Evolutionary conservation across 305 asterid species (phyloP).

Genomic region (Fraxinus nigra): DNA sequence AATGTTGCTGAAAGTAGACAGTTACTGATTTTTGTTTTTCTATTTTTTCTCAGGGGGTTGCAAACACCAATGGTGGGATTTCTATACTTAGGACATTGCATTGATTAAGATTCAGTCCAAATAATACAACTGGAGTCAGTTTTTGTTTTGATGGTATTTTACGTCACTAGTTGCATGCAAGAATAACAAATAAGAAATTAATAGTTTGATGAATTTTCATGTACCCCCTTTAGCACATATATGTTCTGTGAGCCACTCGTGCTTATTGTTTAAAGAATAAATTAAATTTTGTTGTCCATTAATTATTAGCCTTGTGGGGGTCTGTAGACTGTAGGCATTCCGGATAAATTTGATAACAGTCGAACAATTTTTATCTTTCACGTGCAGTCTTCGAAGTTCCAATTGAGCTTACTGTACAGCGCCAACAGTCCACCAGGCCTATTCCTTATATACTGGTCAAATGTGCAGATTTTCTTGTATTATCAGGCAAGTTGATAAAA

Average conservation of each 20-base stretch:
- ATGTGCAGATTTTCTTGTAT: conserved; percentile 69
- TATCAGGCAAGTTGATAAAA: conserved; percentile 53
- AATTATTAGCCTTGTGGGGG: not conserved
- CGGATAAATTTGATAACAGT: conserved; percentile 7
- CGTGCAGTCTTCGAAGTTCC: conserved; percentile 71
- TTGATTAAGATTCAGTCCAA: not conserved
- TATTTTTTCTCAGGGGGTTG: conserved; percentile 65
- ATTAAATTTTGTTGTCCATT: conserved; percentile 1
- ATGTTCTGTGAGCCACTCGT: conserved; percentile 5
- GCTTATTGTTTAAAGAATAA: not conserved
- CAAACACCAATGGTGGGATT: conserved; percentile 71
- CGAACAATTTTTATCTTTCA: conserved; percentile 10
- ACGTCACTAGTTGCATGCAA: not conserved
- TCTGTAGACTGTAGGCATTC: conserved; percentile 12
- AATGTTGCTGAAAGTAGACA: conserved; percentile 2
- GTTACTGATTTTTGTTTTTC: conserved; percentile 28
- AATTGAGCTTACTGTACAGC: conserved; percentile 63
- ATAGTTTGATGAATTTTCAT: not conserved
- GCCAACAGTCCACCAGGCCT: conserved; percentile 56
- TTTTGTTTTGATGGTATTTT: not conserved
- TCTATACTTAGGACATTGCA: conserved; percentile 7
- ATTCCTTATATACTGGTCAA: conserved; percentile 64
- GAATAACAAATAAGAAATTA: not conserved
- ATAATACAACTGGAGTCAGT: not conserved
- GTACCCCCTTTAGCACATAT: not conserved